A percentile compares a stretch with the other conserved stretches of the same genome.
phyloP scores from a whole-genome alignment of 2,329 filamentous ascomycete species.

The Dactylellina parvicollis region DNA sequence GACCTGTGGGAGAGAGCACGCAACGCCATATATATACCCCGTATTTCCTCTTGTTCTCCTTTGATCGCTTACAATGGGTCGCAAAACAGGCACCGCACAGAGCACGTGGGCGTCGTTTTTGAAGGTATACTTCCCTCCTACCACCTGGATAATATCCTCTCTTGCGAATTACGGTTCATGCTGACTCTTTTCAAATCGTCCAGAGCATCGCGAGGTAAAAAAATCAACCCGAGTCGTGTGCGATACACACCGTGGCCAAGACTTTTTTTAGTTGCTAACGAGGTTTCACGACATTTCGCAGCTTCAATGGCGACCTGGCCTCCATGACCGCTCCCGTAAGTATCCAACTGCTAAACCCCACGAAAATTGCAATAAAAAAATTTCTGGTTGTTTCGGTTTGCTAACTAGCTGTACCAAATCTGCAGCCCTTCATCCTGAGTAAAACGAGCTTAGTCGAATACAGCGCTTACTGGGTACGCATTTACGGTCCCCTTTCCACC shows the following conservation, averaged over 20 bases:
- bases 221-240: constrained; percentile 29
- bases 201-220: constrained; percentile 52
- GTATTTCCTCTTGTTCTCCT: constrained; percentile 12
- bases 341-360: constrained; percentile 19
- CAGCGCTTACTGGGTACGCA: constrained; percentile 75
- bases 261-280: background rate
- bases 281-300: constrained; percentile 65
- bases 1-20: background rate
- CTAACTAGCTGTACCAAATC: constrained; percentile 69
- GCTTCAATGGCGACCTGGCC: constrained; percentile 82
- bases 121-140: constrained; percentile 54
- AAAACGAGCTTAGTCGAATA: constrained; percentile 81
- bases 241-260: constrained; percentile 6
- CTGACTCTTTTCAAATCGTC: background rate
- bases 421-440: constrained; percentile 84
- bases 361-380: background rate
- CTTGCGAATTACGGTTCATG: background rate
- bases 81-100: constrained; percentile 56
- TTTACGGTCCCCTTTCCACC: constrained; percentile 38
- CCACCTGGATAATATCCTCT: constrained; percentile 16
- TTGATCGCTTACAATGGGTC: constrained; percentile 54
- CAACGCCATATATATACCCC: background rate
- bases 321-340: constrained; percentile 75
- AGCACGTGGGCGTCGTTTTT: constrained; percentile 57
- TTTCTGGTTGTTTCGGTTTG: constrained; percentile 62